phyloP scores from a whole-genome alignment of 371 early-diverging fungal species.

The Entomophthora muscae region DNA sequence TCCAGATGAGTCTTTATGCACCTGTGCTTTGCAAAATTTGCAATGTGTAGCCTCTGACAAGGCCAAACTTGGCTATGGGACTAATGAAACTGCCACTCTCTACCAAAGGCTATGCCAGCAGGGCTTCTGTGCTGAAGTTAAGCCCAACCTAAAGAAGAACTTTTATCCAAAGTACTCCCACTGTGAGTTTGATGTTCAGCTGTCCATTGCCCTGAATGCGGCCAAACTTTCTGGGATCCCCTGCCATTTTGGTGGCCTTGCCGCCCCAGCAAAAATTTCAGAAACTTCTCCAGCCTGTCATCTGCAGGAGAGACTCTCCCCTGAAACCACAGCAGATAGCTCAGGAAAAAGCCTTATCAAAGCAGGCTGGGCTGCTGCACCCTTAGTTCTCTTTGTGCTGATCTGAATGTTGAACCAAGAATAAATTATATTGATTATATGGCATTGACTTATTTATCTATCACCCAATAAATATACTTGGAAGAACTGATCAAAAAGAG shows the following conservation, averaged over 20 bases:
- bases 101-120: not conserved
- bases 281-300: too few species aligned
- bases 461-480: too few species aligned
- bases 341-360: too few species aligned
- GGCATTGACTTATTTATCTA: too few species aligned
- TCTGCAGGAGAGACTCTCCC: too few species aligned
- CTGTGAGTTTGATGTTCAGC: not conserved
- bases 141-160: not conserved
- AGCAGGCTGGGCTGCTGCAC: too few species aligned
- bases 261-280: too few species aligned
- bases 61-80: not conserved
- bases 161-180: not conserved
- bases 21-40: not conserved
- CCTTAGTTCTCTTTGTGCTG: too few species aligned
- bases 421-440: too few species aligned
- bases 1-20: not conserved
- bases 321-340: too few species aligned
- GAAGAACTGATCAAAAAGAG: too few species aligned
- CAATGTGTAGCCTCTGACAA: not conserved
- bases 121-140: not conserved
- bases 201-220: not conserved
- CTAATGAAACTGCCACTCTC: not conserved
- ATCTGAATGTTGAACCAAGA: too few species aligned
- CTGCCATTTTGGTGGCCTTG: not conserved
- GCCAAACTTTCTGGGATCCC: not conserved